These are phyloP conservation scores for Ascochyta clinopodiicola DNA, from an alignment of 2,329 filamentous ascomycete species.

Conservation along the genomic window DNA sequence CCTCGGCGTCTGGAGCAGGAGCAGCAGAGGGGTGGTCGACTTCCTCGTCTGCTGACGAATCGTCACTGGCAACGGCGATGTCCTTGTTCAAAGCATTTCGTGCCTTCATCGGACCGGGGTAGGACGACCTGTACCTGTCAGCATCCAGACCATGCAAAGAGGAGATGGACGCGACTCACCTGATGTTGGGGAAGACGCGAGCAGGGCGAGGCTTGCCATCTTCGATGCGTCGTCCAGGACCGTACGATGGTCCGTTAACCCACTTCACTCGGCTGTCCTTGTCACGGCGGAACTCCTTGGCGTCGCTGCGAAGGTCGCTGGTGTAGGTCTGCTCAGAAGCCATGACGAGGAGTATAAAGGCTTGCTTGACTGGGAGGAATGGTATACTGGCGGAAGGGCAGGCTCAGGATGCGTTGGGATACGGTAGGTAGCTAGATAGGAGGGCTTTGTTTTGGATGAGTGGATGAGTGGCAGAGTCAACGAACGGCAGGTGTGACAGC, in stretches of 20 bases:
- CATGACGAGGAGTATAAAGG: conserved; percentile 42
- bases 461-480: conserved; percentile 18
- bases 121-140: conserved; percentile 26
- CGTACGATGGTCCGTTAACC: conserved; percentile 53
- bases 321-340: conserved; percentile 56
- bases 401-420: conserved; percentile 6
- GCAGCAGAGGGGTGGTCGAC: conserved; percentile 53
- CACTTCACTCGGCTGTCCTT: conserved; percentile 59
- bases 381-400: conserved; percentile 7
- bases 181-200: conserved; percentile 37
- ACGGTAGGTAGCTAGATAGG: conserved; percentile 4
- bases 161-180: conserved; percentile 29
- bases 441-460: conserved; percentile 6
- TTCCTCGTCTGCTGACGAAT: conserved; percentile 54
- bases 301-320: conserved; percentile 61
- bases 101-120: conserved; percentile 41
- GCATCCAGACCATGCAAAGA: neutral
- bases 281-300: conserved; percentile 60
- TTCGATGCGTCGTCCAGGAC: conserved; percentile 47
- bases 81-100: conserved; percentile 52
- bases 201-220: conserved; percentile 47
- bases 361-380: conserved; percentile 15
- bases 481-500: conserved; percentile 19
- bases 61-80: conserved; percentile 50
- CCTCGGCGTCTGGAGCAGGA: conserved; percentile 55